These are phyloP conservation scores for Alloteropsis semialata DNA, from an alignment of 176 grass and related monocot genomes.

Conservation along the genomic window DNA sequence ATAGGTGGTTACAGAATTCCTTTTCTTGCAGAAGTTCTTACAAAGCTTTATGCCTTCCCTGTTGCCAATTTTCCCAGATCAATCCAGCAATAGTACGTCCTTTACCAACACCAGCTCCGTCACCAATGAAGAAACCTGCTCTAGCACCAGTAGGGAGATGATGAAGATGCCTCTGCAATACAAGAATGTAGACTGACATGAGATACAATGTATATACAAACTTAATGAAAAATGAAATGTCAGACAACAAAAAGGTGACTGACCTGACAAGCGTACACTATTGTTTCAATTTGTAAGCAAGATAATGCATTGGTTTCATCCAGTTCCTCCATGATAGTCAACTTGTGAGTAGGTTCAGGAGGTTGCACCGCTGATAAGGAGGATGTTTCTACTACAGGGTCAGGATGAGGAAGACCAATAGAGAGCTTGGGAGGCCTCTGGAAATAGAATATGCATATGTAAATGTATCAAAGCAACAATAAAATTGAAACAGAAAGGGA, in stretches of 20 bases:
- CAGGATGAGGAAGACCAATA: conserved; percentile 82
- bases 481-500: not conserved
- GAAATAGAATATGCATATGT: conserved; percentile 13
- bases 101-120: conserved; percentile 99
- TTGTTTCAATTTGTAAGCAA: conserved; percentile 96
- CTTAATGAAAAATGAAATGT: not conserved
- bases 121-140: conserved; percentile 97
- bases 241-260: conserved; percentile 24
- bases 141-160: conserved; percentile 86
- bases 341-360: conserved; percentile 87
- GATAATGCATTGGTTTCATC: conserved; percentile 78
- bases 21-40: conserved; percentile 50
- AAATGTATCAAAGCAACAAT: not conserved
- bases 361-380: conserved; percentile 96
- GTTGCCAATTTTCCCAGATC: conserved; percentile 99
- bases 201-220: conserved; percentile 5
- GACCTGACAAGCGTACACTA: conserved; percentile 99
- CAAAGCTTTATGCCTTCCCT: conserved; percentile 83
- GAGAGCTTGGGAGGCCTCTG: conserved; percentile 90
- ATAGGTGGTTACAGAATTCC: conserved; percentile 13
- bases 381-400: conserved; percentile 98
- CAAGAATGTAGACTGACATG: conserved; percentile 35
- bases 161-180: conserved; percentile 82
- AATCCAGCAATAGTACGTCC: conserved; percentile 97
- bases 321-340: conserved; percentile 76